Evolutionary conservation across 2,329 filamentous ascomycete species (phyloP).

Genomic region (Diplodia seriata): DNA sequence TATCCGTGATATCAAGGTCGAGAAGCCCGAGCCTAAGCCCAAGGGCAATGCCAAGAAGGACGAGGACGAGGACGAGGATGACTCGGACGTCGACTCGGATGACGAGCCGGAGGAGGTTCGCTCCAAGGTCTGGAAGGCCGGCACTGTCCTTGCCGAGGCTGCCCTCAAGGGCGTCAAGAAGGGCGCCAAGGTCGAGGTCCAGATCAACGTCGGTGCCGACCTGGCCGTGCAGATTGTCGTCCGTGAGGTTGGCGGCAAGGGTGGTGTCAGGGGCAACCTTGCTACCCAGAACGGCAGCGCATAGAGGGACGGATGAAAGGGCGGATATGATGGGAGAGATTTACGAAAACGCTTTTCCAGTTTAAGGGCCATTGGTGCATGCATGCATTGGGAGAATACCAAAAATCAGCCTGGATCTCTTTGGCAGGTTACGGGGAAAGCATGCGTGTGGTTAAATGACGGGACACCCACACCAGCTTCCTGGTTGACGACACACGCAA

Average conservation of each 20-base stretch:
- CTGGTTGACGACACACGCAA: constrained; percentile 18
- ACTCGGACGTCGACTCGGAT: constrained; percentile 38
- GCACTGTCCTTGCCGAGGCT: constrained; percentile 81
- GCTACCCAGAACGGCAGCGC: constrained; percentile 30
- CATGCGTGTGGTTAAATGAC: not conserved
- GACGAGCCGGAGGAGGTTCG: constrained; percentile 85
- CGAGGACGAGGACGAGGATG: constrained; percentile 68
- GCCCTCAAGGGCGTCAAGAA: constrained; percentile 85
- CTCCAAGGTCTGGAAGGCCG: constrained; percentile 92
- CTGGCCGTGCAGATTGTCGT: constrained; percentile 80
- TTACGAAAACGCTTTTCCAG: constrained; percentile 8
- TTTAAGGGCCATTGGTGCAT: constrained; percentile 9
- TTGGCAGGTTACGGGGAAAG: not conserved
- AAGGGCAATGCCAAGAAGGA: constrained; percentile 70
- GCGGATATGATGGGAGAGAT: not conserved
- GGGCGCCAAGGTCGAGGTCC: constrained; percentile 89
- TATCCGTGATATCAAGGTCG: constrained; percentile 88
- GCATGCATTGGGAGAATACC: constrained; percentile 4
- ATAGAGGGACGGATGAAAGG: not conserved
- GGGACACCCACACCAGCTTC: not conserved
- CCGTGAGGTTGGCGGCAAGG: constrained; percentile 86
- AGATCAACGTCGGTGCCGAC: constrained; percentile 84
- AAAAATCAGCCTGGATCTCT: not conserved
- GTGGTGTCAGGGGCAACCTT: constrained; percentile 71
- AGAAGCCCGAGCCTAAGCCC: constrained; percentile 80